Evolutionary conservation across 306 rosid species (phyloP), one percentile per base, ranked within the genome.

Genomic region (Inga oerstediana): DNA sequence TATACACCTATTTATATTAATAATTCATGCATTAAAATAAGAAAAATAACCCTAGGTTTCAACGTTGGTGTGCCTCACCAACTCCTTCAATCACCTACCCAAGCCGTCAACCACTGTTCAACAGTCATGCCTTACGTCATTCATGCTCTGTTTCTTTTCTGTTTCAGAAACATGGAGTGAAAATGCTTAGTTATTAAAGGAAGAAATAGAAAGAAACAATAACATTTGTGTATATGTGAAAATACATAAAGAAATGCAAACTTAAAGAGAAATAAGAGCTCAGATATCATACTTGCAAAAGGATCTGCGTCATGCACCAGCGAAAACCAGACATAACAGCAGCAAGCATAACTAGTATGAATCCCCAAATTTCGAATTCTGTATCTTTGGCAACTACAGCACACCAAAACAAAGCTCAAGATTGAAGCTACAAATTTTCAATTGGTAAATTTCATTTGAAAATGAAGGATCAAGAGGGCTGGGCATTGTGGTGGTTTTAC

Each of bases 241-340:
- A 64, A 71, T 22, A 14, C 37, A 58, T 76, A 58, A 44, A 56
- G 6, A 58, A 52, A 54, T 48, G 70, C 48, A 80, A 37, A 62
- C 52, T 43, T 81, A 61, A 10, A 69, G 54, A 49, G 34, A 67
- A 73, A 75, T 3, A 72, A 78, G 79, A 78, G 81, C 37, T 59
- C 19, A 78, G 84, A 85, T 56, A 68, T 7, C 80, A 83, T 74
- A 96, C 99, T 91, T 96, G 99, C 79, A 96, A 88, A 90, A 96
- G 99, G 79, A 96, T 90, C 87, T 96, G 98, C 62, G 98, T 96
- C 98, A 96, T 96, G 72, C 90, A 94, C 99, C 98, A 96, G 48
- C 98, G 94, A 78, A 96, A 96, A 72, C 99, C 99, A 19, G 99
- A 96, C 99, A 94, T 96, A 72, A 96, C 99, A 86, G 98, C 93